Conservation (phyloP, 2,329 filamentous ascomycete genomes). For the Akanthomyces muscarius region DNA sequence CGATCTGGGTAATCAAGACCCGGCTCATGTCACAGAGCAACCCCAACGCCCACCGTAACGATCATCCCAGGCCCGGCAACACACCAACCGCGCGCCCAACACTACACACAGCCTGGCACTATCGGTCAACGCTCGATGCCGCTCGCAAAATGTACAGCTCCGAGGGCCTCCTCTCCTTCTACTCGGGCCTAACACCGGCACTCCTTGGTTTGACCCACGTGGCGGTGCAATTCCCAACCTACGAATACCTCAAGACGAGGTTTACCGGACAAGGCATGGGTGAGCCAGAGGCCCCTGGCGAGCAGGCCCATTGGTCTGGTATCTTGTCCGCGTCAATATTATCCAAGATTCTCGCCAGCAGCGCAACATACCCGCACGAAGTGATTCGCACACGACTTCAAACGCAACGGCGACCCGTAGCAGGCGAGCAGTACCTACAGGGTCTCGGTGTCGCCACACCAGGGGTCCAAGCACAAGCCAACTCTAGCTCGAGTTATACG, state of each 20-base stretch:
- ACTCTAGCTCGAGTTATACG: conserved; percentile 32
- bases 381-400: conserved; percentile 90
- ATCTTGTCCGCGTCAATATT: conserved; percentile 85
- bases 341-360: conserved; percentile 91
- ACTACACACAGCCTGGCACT: conserved; percentile 78
- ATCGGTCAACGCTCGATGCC: conserved; percentile 83
- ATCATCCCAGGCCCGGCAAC: conserved; percentile 46
- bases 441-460: conserved; percentile 44
- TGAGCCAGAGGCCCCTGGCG: conserved; percentile 41
- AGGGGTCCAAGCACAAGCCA: conserved; percentile 31
- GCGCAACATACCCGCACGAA: conserved; percentile 94
- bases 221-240: conserved; percentile 93
- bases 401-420: conserved; percentile 75
- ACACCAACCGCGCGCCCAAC: conserved; percentile 53
- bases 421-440: conserved; percentile 49
- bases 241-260: conserved; percentile 85
- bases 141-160: conserved; percentile 92
- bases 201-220: conserved; percentile 91
- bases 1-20: conserved; percentile 99
- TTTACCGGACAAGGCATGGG: conserved; percentile 93
- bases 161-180: conserved; percentile 87
- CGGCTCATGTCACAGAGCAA: conserved; percentile 90
- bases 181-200: conserved; percentile 89
- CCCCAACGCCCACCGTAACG: conserved; percentile 40
- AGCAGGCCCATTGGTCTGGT: conserved; percentile 69